Base-by-base conservation (phyloP, 2,329 filamentous ascomycete genomes). In the Raffaelea deltoideospora region DNA sequence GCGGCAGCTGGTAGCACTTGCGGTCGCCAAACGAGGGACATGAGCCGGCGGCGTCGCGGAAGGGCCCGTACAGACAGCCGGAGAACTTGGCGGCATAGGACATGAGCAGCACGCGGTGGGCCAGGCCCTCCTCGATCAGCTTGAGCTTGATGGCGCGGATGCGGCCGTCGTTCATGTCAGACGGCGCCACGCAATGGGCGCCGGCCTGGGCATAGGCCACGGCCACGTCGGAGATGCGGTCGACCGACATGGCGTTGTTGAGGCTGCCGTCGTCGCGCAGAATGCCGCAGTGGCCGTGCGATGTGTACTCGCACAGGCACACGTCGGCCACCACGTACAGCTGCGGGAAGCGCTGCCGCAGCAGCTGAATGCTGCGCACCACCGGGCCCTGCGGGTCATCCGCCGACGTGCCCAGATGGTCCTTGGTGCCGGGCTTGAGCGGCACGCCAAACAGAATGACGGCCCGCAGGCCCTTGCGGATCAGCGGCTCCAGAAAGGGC, bases 31-130 rank as follows among this genome's bases (percentile, higher is more conserved):
- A 96, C 0, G 81, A 85, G 3, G 90, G 90, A 10, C 71, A 70
- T 3, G 87, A 95, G 35, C 88, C 88, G 17, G 90, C 90, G 9
- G 90, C 90, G 53, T 98, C 90, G 43, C 90, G 81, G 72, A 98
- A 98, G 11, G 90, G 90, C 0, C 90, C 90, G 60, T 98, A 98
- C 10, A 96, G 64, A 55, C 87, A 96, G 32, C 90, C 90, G 18
- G 83, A 88, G 61, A 98, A 98, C 57, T 98, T 98, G 52, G 90
- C 90, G 13, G 86, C 86, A 60, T 98, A 98, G 5, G 86, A 94
- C 90, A 98, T 96, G 42, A 98, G 69, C 37, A 93, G 72, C 11
- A 88, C 80, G 54, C 80, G 79, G 63, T 98, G 90, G 7, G 87
- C 80, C 48, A 96, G 82, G 37, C 88, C 88, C 40, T 86, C 79